Percentiles rank a stretch among this genome's conserved stretches.
Evolutionary conservation across 2,329 filamentous ascomycete species (phyloP).

Genomic region (Trichoderma brevicompactum): DNA sequence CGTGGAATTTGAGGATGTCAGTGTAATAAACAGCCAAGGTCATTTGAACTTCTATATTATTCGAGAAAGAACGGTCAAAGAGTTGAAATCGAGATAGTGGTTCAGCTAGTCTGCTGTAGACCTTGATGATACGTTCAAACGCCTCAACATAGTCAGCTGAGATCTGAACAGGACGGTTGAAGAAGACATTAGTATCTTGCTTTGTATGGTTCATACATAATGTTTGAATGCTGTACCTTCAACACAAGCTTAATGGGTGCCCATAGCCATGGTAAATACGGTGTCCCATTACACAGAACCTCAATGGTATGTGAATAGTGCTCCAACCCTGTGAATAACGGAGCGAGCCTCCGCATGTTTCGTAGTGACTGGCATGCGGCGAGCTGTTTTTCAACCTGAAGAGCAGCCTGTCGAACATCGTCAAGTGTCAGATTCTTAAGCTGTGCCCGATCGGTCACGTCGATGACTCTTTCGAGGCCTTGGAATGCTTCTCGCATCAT

Average conservation of each 20-base stretch:
- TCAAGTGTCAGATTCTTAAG: slow-evolving; percentile 38
- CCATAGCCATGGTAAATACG: too few species aligned
- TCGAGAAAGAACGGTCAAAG: slow-evolving; percentile 37
- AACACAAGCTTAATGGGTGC: too few species aligned
- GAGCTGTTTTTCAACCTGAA: slow-evolving; percentile 47
- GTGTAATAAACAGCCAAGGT: slow-evolving; percentile 50
- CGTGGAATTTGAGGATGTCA: slow-evolving; percentile 56
- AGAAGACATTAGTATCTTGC: too few species aligned
- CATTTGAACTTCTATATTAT: slow-evolving; percentile 45
- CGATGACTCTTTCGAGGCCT: not conserved
- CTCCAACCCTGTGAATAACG: too few species aligned
- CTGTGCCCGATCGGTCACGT: not conserved
- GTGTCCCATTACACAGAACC: too few species aligned
- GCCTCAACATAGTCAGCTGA: not conserved
- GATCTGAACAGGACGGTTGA: too few species aligned
- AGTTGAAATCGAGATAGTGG: slow-evolving; percentile 33
- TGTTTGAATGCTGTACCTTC: too few species aligned
- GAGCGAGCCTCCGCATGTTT: too few species aligned
- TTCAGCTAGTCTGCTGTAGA: not conserved
- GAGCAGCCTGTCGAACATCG: too few species aligned
- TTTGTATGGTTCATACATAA: too few species aligned
- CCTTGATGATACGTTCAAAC: slow-evolving; percentile 10
- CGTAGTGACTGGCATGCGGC: slow-evolving; percentile 44
- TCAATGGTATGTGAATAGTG: too few species aligned
- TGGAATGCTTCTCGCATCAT: slow-evolving; percentile 17